Conservation (phyloP, 106 monocot genomes). For the Gastrodia elata region DNA sequence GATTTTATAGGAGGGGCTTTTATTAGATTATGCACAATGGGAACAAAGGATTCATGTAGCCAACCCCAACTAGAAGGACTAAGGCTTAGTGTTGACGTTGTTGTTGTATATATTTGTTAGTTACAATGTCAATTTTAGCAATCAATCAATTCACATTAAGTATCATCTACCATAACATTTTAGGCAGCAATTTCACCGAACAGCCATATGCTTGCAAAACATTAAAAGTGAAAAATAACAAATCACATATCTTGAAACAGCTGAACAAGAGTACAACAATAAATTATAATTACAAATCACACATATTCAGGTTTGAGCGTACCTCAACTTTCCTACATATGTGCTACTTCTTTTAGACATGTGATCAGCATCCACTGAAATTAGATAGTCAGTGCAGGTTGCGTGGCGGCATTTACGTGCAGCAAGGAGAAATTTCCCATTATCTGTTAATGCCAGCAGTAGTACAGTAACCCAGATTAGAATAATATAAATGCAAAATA, state of each 20-base stretch:
- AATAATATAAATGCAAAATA: not conserved
- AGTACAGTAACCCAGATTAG: not conserved
- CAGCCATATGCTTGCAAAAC: not conserved
- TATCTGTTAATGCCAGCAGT: conserved; percentile 49
- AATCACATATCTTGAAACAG: not conserved
- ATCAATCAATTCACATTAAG: not conserved
- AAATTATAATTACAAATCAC: not conserved
- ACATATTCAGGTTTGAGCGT: not conserved
- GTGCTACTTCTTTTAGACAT: conserved; percentile 56
- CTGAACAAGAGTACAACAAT: not conserved
- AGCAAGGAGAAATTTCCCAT: conserved; percentile 80
- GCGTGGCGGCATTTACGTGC: conserved; percentile 60
- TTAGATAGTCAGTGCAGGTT: conserved; percentile 72
- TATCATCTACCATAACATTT: not conserved
- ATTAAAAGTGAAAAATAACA: not conserved
- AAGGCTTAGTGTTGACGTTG: too few relatives aligned
- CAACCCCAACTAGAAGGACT: too few relatives aligned
- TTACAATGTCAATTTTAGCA: not conserved
- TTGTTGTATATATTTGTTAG: not conserved
- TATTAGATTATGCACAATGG: too few relatives aligned
- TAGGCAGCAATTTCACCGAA: not conserved
- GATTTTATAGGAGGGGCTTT: too few relatives aligned
- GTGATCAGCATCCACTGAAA: conserved; percentile 57
- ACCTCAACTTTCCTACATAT: conserved; percentile 85
- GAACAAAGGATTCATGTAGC: too few relatives aligned